Evolutionary conservation across 1,284 basidiomycete species (phyloP).

Genomic region (Cystobasidium sp.): DNA sequence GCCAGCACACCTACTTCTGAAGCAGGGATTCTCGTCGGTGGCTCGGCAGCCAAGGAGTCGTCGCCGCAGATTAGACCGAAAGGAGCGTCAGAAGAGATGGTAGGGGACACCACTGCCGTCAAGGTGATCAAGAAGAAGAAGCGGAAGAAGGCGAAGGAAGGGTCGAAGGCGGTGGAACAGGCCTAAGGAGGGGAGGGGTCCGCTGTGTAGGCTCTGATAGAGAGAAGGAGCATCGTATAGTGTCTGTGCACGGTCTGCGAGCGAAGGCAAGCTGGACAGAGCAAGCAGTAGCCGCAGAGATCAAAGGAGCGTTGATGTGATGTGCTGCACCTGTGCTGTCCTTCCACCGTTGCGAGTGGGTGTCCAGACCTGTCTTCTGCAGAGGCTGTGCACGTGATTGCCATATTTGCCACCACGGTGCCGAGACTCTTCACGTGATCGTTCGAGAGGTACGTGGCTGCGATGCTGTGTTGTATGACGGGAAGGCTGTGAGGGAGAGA

Average conservation of each 20-base stretch:
- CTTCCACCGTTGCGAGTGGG: neutral
- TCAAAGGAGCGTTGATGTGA: neutral
- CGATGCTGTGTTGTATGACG: too few species aligned
- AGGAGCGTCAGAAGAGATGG: neutral
- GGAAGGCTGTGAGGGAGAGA: too few species aligned
- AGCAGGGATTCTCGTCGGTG: slow-evolving; percentile 11
- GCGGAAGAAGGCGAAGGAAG: slow-evolving; percentile 37
- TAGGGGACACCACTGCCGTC: slow-evolving; percentile 58
- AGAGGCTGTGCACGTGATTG: neutral
- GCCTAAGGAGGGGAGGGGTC: neutral
- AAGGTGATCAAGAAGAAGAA: slow-evolving; percentile 64
- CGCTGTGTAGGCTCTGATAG: neutral
- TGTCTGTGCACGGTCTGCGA: neutral
- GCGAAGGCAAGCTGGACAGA: neutral
- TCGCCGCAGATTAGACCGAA: neutral
- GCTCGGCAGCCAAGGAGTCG: neutral
- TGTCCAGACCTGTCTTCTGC: neutral
- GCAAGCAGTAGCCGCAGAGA: neutral
- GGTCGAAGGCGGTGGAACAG: neutral
- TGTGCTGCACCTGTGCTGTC: too few species aligned
- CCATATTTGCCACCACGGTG: neutral
- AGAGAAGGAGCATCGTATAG: neutral
- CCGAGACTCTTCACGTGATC: neutral
- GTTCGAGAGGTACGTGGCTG: too few species aligned
- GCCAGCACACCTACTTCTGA: neutral